Base-by-base conservation (phyloP, 768 basidiomycete genomes). In the Rossbeevera mucosa region DNA sequence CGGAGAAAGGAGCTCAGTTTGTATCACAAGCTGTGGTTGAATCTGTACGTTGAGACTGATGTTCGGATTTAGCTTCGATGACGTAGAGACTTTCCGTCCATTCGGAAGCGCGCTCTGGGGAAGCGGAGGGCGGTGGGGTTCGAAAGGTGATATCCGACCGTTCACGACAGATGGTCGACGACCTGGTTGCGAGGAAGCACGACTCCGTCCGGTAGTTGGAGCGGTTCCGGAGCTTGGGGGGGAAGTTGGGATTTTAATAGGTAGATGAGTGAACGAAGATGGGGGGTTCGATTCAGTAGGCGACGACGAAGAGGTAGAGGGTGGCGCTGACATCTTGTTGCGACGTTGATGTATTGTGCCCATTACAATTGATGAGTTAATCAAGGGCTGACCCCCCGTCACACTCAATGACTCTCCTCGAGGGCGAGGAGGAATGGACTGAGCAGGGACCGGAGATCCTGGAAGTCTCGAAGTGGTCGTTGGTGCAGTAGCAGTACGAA, bases 111-210 rank as follows among this genome's bases (percentile, higher is more conserved):
- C 63, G 18, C 72, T 56, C 4, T 64, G 65, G 44, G 83, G 81
- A 24, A 80, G 71, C 18, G 80, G 83, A 12, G 80, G 84, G 44
- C 69, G 75, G 36, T 74, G 75, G 44, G 53, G 56, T 59, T 80
- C 83, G 48, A 71, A 72, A 49, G 74, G 83, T 38, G 79, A 82
- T 56, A 74, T 72, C 44, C 77, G 73, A 45, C 79, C 76, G 56
- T 77, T 75, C 30, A 75, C 66, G 26, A 82, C 55, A 13, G 85
- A 80, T 22, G 87, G 86, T 51, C 86, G 74, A 51, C 86, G 78
- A 24, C 83, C 85, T 40, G 90, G 88, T 57, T 91, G 90, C 33
- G 90, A 91, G 12, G 80, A 81, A 30, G 90, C 86, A 44, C 90
- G 80, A 51, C 63, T 77, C 52, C 90, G 79, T 20, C 71, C 70